Conservation (phyloP, 208 protist species). For the Trypanosoma scelopori region DNA sequence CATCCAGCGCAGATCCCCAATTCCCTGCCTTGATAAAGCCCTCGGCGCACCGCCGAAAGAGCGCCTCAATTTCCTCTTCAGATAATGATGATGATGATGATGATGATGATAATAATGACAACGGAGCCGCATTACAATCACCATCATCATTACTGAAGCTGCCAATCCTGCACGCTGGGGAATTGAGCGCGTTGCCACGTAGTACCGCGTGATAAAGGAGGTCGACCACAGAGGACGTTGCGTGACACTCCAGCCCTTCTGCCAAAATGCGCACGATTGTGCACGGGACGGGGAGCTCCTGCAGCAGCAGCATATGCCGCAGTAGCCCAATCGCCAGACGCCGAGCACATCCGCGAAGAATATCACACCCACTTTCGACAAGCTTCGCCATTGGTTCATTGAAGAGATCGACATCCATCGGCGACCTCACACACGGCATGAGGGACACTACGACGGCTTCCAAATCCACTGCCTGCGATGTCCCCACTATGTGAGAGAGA, state of each 20-base stretch:
- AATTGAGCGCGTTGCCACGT: not conserved
- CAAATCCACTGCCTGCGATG: slow-evolving; percentile 6
- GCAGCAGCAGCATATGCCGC: not conserved
- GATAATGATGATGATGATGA: no score
- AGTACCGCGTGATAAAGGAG: slow-evolving; percentile 14
- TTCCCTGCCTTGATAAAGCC: slow-evolving; percentile 12
- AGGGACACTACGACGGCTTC: slow-evolving; percentile 18
- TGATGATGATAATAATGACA: no score
- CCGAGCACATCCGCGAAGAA: slow-evolving; percentile 7
- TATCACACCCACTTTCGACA: slow-evolving; percentile 3
- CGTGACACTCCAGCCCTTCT: slow-evolving; percentile 2
- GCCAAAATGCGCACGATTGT: slow-evolving; percentile 17
- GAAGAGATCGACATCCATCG: slow-evolving; percentile 20
- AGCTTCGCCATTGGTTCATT: slow-evolving; percentile 8
- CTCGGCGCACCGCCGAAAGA: slow-evolving; percentile 17
- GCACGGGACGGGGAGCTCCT: slow-evolving; percentile 13
- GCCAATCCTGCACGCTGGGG: not conserved
- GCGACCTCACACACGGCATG: slow-evolving; percentile 5
- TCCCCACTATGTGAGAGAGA: not conserved
- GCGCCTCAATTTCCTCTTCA: not conserved
- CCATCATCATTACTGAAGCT: not conserved
- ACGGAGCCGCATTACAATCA: not conserved
- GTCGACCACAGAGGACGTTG: not conserved
- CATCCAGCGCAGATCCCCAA: slow-evolving; percentile 20
- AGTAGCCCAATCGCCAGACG: slow-evolving; percentile 1